Evolutionary conservation across 75 land plant species (phyloP).

Genomic region (Picea glauca): DNA sequence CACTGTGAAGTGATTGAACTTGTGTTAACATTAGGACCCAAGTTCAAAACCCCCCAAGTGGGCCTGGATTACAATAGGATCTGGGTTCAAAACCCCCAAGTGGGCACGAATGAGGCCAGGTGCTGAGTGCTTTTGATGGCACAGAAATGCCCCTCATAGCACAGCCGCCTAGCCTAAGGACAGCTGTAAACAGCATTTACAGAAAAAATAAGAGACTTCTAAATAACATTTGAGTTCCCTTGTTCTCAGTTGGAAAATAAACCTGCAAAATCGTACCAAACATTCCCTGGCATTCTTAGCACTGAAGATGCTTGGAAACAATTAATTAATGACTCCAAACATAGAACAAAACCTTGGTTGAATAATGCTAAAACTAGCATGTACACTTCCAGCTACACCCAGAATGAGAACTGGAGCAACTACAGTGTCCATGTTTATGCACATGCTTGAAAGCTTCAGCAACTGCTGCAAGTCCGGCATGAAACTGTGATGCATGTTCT

Average conservation of each 20-base stretch:
- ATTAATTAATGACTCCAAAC: neutral
- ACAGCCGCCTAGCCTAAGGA: no score
- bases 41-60: no score
- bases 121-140: no score
- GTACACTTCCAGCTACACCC: neutral
- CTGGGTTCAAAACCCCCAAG: no score
- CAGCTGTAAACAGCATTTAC: no score
- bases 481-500: slow-evolving; percentile 16
- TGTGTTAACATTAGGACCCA: no score
- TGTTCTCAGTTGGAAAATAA: neutral
- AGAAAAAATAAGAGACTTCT: no score
- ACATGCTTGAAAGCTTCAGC: slow-evolving; percentile 7
- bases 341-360: neutral
- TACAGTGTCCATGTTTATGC: neutral
- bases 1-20: no score
- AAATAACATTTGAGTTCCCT: neutral
- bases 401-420: neutral
- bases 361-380: neutral
- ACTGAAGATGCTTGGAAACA: slow-evolving; percentile 3
- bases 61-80: no score
- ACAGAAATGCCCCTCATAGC: no score
- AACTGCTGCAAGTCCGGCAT: neutral
- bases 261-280: neutral
- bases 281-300: neutral
- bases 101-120: no score